Percentiles rank a stretch among this genome's conserved stretches.
phyloP scores from a whole-genome alignment of 2,329 filamentous ascomycete genomes.

The Pyrenochaeta sp. region DNA sequence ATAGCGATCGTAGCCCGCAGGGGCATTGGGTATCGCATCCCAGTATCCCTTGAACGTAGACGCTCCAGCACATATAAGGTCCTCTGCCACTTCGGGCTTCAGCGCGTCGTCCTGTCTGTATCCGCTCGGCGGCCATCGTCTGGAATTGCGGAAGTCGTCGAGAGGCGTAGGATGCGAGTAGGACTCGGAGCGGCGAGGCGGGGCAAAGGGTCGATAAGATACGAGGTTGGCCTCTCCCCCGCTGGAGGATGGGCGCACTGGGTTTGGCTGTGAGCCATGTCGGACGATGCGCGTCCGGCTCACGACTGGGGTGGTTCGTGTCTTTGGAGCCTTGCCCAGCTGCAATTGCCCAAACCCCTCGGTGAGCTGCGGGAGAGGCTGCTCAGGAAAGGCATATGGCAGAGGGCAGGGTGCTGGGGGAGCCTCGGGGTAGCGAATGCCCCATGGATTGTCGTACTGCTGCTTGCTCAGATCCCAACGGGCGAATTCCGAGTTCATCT shows the following conservation, averaged over 20 bases:
- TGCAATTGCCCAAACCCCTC: slow-evolving; percentile 38
- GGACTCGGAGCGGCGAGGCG: slow-evolving; percentile 42
- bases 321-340: slow-evolving; percentile 35
- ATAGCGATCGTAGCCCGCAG: slow-evolving; percentile 48
- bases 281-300: slow-evolving; percentile 46
- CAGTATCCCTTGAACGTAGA: slow-evolving; percentile 52
- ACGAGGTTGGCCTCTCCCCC: slow-evolving; percentile 39
- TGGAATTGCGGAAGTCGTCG: slow-evolving; percentile 46
- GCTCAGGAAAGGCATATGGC: slow-evolving; percentile 39
- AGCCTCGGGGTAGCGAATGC: slow-evolving; percentile 30
- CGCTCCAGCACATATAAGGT: slow-evolving; percentile 49
- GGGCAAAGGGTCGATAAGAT: slow-evolving; percentile 32
- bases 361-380: slow-evolving; percentile 30
- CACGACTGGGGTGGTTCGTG: slow-evolving; percentile 44
- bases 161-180: slow-evolving; percentile 49
- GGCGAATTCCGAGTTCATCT: slow-evolving; percentile 49
- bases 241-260: slow-evolving; percentile 43
- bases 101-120: slow-evolving; percentile 45
- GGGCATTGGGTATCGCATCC: slow-evolving; percentile 48
- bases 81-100: slow-evolving; percentile 44
- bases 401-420: slow-evolving; percentile 28
- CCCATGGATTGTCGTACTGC: slow-evolving; percentile 41
- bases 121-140: slow-evolving; percentile 52
- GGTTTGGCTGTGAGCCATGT: slow-evolving; percentile 46
- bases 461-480: slow-evolving; percentile 44